A percentile compares a stretch with the other conserved stretches of the same genome.
Evolutionary conservation across 2,329 filamentous ascomycete genomes (phyloP).

Genomic region (Trichoderma cornu-damae): DNA sequence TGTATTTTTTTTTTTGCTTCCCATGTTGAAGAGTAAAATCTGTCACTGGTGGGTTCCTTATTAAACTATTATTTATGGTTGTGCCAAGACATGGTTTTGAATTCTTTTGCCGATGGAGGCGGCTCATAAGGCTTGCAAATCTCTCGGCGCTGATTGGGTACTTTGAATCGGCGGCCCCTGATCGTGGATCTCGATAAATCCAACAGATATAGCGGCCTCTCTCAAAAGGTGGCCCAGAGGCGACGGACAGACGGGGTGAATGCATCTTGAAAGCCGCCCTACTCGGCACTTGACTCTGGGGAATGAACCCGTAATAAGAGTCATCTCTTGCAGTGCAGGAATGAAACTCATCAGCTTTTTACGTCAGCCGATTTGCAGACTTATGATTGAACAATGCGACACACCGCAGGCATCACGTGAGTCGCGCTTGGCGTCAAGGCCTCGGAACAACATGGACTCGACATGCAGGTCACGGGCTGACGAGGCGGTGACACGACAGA

Average conservation of each 20-base stretch:
- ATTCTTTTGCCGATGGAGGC: background rate
- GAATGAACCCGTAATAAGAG: no score
- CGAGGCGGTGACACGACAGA: constrained; percentile 3
- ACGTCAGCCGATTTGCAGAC: background rate
- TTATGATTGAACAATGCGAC: background rate
- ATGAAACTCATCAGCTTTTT: no score
- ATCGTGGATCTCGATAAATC: background rate
- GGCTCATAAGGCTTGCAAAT: background rate
- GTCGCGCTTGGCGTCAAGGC: background rate
- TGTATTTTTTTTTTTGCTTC: background rate
- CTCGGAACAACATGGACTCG: background rate
- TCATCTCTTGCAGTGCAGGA: no score
- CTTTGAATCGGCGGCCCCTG: background rate
- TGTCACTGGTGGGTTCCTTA: background rate
- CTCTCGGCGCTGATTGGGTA: background rate
- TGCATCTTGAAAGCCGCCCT: no score
- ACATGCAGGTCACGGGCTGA: constrained; percentile 9
- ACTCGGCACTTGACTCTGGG: no score
- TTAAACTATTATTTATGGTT: no score
- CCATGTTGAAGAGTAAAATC: background rate
- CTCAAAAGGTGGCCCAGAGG: background rate
- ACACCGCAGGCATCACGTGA: constrained; percentile 14
- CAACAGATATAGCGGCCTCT: background rate
- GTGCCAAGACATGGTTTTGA: background rate
- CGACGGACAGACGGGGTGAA: background rate